A percentile compares a stretch with the other conserved stretches of the same genome.
Evolutionary conservation across 352 stramenopile genomes (phyloP).

Genomic region (Pythium guiyangense): DNA sequence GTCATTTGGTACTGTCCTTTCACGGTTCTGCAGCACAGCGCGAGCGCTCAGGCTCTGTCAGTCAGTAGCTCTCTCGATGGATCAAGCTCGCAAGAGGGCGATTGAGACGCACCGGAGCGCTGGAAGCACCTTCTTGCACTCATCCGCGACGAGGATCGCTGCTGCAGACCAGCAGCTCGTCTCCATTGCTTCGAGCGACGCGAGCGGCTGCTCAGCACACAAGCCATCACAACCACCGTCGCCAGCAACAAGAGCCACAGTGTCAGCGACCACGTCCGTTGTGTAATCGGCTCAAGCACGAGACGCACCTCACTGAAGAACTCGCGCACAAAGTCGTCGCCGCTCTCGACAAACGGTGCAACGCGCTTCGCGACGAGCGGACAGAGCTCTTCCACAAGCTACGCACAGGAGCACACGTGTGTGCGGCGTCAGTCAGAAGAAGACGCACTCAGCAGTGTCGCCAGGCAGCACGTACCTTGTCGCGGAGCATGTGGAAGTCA

Average conservation of each 20-base stretch:
- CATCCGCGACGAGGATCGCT: slow-evolving; percentile 52
- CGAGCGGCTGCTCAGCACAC: slow-evolving; percentile 25
- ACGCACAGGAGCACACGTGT: neutral
- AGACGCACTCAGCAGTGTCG: too few relatives aligned
- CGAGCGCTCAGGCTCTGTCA: neutral
- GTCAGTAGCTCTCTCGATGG: too few relatives aligned
- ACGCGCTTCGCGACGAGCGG: slow-evolving; percentile 27
- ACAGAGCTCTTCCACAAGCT: slow-evolving; percentile 56
- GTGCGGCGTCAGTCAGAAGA: slow-evolving; percentile 3
- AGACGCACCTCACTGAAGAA: slow-evolving; percentile 49
- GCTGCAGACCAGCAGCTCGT: slow-evolving; percentile 61
- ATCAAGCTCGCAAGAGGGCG: too few relatives aligned
- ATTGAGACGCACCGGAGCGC: slow-evolving; percentile 51
- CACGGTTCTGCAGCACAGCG: slow-evolving; percentile 59
- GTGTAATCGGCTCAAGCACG: too few relatives aligned
- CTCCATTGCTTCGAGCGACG: slow-evolving; percentile 38
- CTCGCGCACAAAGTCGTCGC: slow-evolving; percentile 38
- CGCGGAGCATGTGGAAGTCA: slow-evolving; percentile 56
- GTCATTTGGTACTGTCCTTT: slow-evolving; percentile 90
- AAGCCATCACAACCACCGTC: neutral
- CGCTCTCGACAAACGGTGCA: slow-evolving; percentile 38
- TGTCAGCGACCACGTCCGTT: too few relatives aligned
- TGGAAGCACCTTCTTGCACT: slow-evolving; percentile 86
- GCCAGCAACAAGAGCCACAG: neutral
- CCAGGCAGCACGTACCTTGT: too few relatives aligned